Evolutionary conservation across 805 yeast species (phyloP).

Genomic region (Brettanomyces sp.): DNA sequence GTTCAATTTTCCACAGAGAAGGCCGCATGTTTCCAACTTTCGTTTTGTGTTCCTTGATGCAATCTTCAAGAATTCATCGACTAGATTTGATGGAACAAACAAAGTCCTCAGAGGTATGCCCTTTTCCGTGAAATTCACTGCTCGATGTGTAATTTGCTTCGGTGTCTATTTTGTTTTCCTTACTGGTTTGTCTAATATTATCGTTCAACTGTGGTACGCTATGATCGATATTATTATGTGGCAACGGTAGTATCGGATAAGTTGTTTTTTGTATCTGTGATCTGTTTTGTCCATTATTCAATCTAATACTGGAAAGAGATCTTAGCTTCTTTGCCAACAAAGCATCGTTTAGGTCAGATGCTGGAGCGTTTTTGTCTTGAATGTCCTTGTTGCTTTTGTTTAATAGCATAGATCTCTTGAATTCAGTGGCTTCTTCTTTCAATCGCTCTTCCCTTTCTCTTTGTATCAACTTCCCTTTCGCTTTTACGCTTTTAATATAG

Average conservation of each 20-base stretch:
- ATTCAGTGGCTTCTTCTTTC: constrained; percentile 10
- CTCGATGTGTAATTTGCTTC: constrained; percentile 24
- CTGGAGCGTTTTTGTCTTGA: too few relatives aligned
- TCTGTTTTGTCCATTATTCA: too few relatives aligned
- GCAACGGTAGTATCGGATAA: too few relatives aligned
- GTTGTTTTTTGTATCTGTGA: too few relatives aligned
- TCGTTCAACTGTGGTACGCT: too few relatives aligned
- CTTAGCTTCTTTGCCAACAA: neutral
- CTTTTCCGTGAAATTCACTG: constrained; percentile 28
- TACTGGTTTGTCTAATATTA: too few relatives aligned
- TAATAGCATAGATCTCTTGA: neutral
- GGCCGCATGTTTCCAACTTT: constrained; percentile 58
- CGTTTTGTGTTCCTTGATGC: constrained; percentile 40
- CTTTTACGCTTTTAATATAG: constrained; percentile 14
- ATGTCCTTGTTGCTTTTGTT: too few relatives aligned
- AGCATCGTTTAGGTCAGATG: neutral
- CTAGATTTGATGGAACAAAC: constrained; percentile 38
- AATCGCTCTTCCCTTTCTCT: constrained; percentile 13
- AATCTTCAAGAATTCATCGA: constrained; percentile 32
- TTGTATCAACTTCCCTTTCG: constrained; percentile 12
- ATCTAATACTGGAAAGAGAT: neutral
- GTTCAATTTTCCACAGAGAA: constrained; percentile 52
- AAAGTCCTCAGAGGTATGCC: constrained; percentile 45
- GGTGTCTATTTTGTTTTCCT: neutral
- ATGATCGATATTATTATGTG: too few relatives aligned